A percentile compares a stretch with the other conserved stretches of the same genome.
These are phyloP conservation scores for Pulveroboletus ravenelii DNA, from an alignment of 768 basidiomycete species.

Conservation along the genomic window DNA sequence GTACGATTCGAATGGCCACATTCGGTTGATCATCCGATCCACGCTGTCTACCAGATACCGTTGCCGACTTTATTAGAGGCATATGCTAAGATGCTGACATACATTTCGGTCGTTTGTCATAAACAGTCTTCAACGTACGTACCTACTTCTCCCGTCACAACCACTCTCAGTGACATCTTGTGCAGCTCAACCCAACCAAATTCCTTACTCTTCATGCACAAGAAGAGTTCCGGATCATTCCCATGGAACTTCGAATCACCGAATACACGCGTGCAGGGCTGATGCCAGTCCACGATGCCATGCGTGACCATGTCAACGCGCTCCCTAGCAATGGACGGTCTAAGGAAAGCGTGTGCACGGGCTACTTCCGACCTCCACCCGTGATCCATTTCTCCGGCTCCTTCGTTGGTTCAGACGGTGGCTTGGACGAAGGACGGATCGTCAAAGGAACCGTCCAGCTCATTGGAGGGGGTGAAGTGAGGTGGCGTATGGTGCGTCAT, in stretches of 20 bases:
- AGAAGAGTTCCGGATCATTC: slow-evolving; percentile 52
- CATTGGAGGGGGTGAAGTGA: slow-evolving; percentile 44
- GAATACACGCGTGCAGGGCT: slow-evolving; percentile 32
- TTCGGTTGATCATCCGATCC: not conserved
- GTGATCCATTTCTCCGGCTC: slow-evolving; percentile 49
- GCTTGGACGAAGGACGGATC: slow-evolving; percentile 29
- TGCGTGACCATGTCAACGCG: slow-evolving; percentile 11
- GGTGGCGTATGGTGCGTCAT: slow-evolving; percentile 46
- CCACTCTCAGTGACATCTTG: not conserved
- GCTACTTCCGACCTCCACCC: slow-evolving; percentile 36
- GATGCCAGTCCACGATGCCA: slow-evolving; percentile 16
- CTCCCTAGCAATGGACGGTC: not conserved
- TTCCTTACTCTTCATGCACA: slow-evolving; percentile 30
- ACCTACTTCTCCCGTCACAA: not conserved
- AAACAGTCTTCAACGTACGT: slow-evolving; percentile 25
- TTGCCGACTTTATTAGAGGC: not conserved
- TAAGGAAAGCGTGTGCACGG: slow-evolving; percentile 14
- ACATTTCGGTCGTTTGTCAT: not conserved
- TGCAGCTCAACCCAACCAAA: slow-evolving; percentile 23
- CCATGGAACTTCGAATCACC: slow-evolving; percentile 41
- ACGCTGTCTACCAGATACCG: too few species aligned
- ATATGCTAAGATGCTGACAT: not conserved
- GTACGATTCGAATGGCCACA: not conserved
- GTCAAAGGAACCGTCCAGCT: slow-evolving; percentile 44
- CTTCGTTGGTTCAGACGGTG: slow-evolving; percentile 36